Conservation (phyloP, 129 eudicot genomes). For the Sambucus nigra region DNA sequence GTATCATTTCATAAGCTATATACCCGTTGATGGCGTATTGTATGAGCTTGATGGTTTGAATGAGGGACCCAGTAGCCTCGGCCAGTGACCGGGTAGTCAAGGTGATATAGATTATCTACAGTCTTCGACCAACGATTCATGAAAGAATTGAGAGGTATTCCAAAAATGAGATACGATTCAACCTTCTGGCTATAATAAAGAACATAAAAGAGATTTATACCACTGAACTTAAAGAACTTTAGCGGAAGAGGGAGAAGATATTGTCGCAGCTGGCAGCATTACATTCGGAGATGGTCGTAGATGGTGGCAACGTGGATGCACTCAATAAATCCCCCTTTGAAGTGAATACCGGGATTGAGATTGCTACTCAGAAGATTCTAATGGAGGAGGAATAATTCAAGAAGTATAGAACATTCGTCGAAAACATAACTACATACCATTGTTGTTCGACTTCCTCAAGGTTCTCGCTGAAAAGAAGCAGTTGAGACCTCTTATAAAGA, state of each 20-base stretch:
- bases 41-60: constrained; percentile 95
- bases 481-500: constrained; percentile 86
- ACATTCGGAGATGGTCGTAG: constrained; percentile 53
- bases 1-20: constrained; percentile 89
- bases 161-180: constrained; percentile 76
- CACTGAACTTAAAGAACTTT: constrained; percentile 76
- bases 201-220: constrained; percentile 86
- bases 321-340: constrained; percentile 53
- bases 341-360: constrained; percentile 70
- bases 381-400: constrained; percentile 94
- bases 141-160: constrained; percentile 86
- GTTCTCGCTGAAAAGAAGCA: constrained; percentile 98
- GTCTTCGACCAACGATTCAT: constrained; percentile 80
- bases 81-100: constrained; percentile 69
- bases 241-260: constrained; percentile 69
- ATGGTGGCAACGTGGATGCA: constrained; percentile 45
- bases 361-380: constrained; percentile 81
- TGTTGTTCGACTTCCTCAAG: constrained; percentile 89
- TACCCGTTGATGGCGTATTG: constrained; percentile 84
- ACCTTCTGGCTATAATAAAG: constrained; percentile 77
- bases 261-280: constrained; percentile 57
- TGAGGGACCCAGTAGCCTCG: constrained; percentile 89
- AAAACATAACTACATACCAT: constrained; percentile 88
- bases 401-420: constrained; percentile 76
- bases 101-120: constrained; percentile 66